A percentile compares a stretch with the other conserved stretches of the same genome.
These are phyloP conservation scores for Wickerhamiella alocasiicola DNA, from an alignment of 805 yeast genomes.

Conservation along the genomic window DNA sequence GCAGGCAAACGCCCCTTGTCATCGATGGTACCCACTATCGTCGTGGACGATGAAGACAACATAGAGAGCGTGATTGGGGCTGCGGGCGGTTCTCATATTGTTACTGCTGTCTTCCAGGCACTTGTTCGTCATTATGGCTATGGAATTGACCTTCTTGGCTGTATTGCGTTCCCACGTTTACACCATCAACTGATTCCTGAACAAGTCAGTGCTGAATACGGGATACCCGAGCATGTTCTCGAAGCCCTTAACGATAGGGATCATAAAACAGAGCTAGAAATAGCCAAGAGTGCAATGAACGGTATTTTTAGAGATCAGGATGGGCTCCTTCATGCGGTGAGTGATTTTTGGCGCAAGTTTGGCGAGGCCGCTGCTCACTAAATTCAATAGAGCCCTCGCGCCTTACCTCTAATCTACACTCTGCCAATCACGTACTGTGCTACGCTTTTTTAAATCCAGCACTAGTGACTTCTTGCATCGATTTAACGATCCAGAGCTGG, in stretches of 20 bases:
- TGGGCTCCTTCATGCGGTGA: conserved; percentile 53
- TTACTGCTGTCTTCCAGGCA: conserved; percentile 73
- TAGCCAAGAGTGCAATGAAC: conserved; percentile 46
- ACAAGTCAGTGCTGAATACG: conserved; percentile 45
- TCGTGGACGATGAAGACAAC: conserved; percentile 29
- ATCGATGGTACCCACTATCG: conserved; percentile 66
- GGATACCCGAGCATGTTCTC: conserved; percentile 29
- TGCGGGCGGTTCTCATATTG: conserved; percentile 85
- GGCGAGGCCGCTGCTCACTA: conserved; percentile 62
- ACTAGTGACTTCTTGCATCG: too few species aligned
- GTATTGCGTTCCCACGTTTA: conserved; percentile 66
- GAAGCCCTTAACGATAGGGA: conserved; percentile 34
- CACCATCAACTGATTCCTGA: conserved; percentile 89
- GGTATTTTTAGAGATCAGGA: conserved; percentile 34
- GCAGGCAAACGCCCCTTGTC: conserved; percentile 78
- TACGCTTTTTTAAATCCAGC: too few species aligned
- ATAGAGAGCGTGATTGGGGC: conserved; percentile 74
- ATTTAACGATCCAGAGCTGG: too few species aligned
- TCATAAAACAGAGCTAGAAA: conserved; percentile 32
- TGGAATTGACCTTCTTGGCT: conserved; percentile 45
- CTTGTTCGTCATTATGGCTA: conserved; percentile 53
- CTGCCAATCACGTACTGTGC: too few species aligned
- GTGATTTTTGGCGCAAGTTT: conserved; percentile 82
- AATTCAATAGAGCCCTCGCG: background rate
- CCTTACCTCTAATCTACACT: background rate